Evolutionary conservation across 148 eudicot genomes (phyloP).

Genomic region (Drosera capensis): DNA sequence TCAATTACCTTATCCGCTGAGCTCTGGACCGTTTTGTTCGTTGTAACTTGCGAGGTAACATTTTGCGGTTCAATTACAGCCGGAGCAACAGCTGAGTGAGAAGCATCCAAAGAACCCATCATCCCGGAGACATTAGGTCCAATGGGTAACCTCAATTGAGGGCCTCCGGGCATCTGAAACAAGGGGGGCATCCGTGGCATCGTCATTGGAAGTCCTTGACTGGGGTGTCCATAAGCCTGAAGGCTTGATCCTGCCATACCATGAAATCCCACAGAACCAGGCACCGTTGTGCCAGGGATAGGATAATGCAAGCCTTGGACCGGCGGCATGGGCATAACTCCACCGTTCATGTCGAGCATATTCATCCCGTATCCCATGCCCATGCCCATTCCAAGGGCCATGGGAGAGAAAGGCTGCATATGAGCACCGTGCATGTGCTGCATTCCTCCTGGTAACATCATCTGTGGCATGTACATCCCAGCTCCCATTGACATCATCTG

Average conservation of each 20-base stretch:
- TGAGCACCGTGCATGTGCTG: constrained; percentile 55
- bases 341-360: constrained; percentile 45
- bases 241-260: constrained; percentile 38
- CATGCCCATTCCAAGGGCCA: constrained; percentile 62
- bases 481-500: constrained; percentile 97
- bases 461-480: constrained; percentile 73
- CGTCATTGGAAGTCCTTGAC: constrained; percentile 43
- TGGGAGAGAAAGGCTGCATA: constrained; percentile 51
- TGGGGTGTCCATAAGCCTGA: constrained; percentile 33
- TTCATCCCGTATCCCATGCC: constrained; percentile 57
- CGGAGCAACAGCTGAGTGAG: constrained; percentile 15
- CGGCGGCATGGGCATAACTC: constrained; percentile 28
- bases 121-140: constrained; percentile 20
- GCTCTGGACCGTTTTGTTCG: constrained; percentile 18
- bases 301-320: constrained; percentile 40
- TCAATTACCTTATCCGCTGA: constrained; percentile 11
- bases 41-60: constrained; percentile 15
- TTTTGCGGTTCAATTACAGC: constrained; percentile 13
- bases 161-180: constrained; percentile 14
- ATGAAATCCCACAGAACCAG: constrained; percentile 26
- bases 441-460: constrained; percentile 73
- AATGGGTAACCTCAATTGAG: constrained; percentile 15
- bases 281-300: constrained; percentile 10
- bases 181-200: constrained; percentile 25
- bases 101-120: too few relatives aligned